Percentiles rank a stretch among this genome's conserved stretches.
phyloP scores from a whole-genome alignment of 495 filamentous ascomycete species.

The Friedmanniomyces simplex region DNA sequence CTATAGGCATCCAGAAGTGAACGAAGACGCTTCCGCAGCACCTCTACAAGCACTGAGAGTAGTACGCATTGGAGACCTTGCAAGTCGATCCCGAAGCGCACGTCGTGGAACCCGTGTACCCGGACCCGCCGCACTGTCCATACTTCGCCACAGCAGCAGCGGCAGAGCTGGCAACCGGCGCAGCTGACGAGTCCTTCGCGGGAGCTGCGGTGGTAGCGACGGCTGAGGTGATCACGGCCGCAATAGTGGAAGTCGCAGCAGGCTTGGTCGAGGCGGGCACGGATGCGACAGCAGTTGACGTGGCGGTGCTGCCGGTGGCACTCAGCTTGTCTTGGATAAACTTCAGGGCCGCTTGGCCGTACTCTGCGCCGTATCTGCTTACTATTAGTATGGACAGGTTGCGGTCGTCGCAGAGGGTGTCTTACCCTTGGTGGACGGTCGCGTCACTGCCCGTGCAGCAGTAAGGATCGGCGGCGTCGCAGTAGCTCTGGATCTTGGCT shows the following conservation, averaged over 20 bases:
- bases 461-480: slow-evolving; percentile 19
- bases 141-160: neutral
- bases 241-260: neutral
- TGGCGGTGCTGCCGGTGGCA: neutral
- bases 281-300: too few species aligned
- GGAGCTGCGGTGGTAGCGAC: neutral
- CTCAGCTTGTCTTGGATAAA: slow-evolving; percentile 19
- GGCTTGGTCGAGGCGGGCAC: neutral
- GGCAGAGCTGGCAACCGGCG: neutral
- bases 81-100: slow-evolving; percentile 3
- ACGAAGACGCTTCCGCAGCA: too few species aligned
- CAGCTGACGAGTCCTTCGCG: neutral
- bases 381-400: neutral
- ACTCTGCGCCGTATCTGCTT: neutral
- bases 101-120: slow-evolving; percentile 1
- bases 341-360: slow-evolving; percentile 38
- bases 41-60: slow-evolving; percentile 11
- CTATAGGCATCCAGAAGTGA: too few species aligned
- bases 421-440: slow-evolving; percentile 17
- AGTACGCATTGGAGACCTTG: neutral
- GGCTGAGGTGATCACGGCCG: neutral
- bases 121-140: slow-evolving; percentile 8
- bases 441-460: slow-evolving; percentile 19
- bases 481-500: slow-evolving; percentile 17
- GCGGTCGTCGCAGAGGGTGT: too few species aligned